Percentiles rank a stretch among this genome's conserved stretches.
These are phyloP conservation scores for Edaphochlamys debaryana DNA, from an alignment of 139 green algal species.

Conservation along the genomic window DNA sequence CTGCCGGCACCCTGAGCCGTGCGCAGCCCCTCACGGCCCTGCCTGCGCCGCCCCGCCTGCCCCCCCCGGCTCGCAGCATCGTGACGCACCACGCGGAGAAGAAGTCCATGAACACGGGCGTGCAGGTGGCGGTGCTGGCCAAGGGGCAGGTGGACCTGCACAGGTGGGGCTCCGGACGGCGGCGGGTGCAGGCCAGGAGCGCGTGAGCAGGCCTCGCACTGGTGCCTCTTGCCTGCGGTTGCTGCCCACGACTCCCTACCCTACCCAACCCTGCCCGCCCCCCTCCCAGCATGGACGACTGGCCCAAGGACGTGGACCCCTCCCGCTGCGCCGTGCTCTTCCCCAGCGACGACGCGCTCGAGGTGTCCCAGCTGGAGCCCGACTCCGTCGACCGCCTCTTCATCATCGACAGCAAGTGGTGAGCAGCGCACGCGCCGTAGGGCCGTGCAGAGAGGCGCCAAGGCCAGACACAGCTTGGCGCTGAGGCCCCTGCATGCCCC, in stretches of 20 bases:
- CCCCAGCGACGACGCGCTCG: slow-evolving; percentile 55
- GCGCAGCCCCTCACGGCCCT: too few relatives aligned
- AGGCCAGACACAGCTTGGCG: background rate
- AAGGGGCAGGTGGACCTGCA: slow-evolving; percentile 51
- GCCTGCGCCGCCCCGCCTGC: too few relatives aligned
- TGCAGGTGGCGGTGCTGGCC: slow-evolving; percentile 55
- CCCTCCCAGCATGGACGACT: slow-evolving; percentile 44
- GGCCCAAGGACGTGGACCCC: slow-evolving; percentile 46
- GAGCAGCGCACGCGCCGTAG: too few relatives aligned
- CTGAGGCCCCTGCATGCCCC: background rate
- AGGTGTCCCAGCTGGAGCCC: slow-evolving; percentile 52
- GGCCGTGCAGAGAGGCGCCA: background rate
- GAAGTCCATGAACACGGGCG: slow-evolving; percentile 63
- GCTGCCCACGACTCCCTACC: background rate
- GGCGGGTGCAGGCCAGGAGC: too few relatives aligned
- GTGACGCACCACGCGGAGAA: slow-evolving; percentile 51
- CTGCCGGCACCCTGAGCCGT: too few relatives aligned
- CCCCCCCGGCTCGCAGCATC: too few relatives aligned
- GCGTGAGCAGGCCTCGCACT: too few relatives aligned
- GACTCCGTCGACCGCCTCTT: slow-evolving; percentile 58
- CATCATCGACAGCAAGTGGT: slow-evolving; percentile 63
- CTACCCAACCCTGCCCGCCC: background rate
- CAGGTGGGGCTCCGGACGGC: slow-evolving; percentile 33
- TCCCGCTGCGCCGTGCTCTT: slow-evolving; percentile 60
- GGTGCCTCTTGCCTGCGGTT: too few relatives aligned